Conservation (phyloP, 441 rosid genomes). For the Rhodomyrtus psidioides region DNA sequence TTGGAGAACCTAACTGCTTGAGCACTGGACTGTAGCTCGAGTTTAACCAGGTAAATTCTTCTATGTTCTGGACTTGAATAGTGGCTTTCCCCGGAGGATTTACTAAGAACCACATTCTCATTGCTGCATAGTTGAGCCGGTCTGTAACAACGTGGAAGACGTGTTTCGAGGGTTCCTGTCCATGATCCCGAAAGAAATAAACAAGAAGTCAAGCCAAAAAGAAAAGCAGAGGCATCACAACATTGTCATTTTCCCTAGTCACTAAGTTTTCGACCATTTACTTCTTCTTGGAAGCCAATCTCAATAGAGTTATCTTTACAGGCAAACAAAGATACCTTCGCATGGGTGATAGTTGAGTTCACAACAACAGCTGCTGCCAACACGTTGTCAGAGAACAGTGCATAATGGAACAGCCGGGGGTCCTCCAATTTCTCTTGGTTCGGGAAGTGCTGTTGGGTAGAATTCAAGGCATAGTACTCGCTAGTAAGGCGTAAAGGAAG, state of each 20-base stretch:
- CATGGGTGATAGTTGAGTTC: conserved; percentile 62
- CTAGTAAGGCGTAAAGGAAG: conserved; percentile 88
- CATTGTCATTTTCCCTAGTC: background rate
- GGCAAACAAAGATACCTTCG: conserved; percentile 41
- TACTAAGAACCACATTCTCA: conserved; percentile 74
- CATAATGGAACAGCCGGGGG: conserved; percentile 65
- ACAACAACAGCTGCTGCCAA: conserved; percentile 82
- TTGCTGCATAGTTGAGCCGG: conserved; percentile 65
- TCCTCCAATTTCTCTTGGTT: conserved; percentile 71
- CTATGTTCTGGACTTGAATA: conserved; percentile 63
- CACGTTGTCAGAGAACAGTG: conserved; percentile 81
- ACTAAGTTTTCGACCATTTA: background rate
- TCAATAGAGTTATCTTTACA: background rate
- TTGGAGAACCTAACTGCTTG: conserved; percentile 73
- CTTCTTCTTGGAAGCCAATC: background rate
- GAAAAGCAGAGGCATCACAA: background rate
- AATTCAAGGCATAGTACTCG: conserved; percentile 57
- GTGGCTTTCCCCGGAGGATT: conserved; percentile 51
- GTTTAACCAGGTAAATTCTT: conserved; percentile 84
- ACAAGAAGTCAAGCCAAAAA: background rate
- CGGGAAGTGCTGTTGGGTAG: conserved; percentile 58
- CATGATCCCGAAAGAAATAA: background rate
- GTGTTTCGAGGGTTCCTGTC: conserved; percentile 54
- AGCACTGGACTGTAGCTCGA: conserved; percentile 96
- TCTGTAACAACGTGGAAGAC: conserved; percentile 70